These are phyloP conservation scores for Tricholoma terreum DNA, from an alignment of 768 basidiomycete species.

Conservation along the genomic window DNA sequence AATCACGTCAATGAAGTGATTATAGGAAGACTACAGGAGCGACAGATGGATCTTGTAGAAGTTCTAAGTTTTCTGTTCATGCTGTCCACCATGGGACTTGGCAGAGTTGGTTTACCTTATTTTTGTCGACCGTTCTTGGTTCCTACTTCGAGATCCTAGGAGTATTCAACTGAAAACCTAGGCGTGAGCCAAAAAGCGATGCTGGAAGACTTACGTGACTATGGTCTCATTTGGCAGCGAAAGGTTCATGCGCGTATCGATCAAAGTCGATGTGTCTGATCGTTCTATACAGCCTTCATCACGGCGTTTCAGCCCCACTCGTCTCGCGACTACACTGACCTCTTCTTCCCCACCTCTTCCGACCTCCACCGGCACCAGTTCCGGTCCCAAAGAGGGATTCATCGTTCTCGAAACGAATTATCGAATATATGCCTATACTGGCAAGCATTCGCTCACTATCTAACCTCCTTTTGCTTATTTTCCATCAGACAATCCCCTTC, in stretches of 20 bases:
- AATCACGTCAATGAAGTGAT: constrained; percentile 11
- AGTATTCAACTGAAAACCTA: constrained; percentile 83
- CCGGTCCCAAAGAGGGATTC: constrained; percentile 76
- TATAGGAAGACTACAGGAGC: constrained; percentile 49
- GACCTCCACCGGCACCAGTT: constrained; percentile 53
- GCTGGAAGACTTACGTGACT: constrained; percentile 89
- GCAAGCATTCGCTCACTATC: constrained; percentile 38
- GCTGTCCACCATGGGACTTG: constrained; percentile 95
- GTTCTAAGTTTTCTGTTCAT: constrained; percentile 94
- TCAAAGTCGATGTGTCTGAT: constrained; percentile 9
- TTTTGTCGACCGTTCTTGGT: constrained; percentile 5
- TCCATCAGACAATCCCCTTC: constrained; percentile 82
- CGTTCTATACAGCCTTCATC: constrained; percentile 53
- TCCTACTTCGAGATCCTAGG: constrained; percentile 41
- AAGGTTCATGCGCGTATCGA: constrained; percentile 44
- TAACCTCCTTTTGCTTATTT: constrained; percentile 19
- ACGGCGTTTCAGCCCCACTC: constrained; percentile 88
- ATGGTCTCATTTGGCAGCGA: constrained; percentile 89
- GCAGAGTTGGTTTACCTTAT: constrained; percentile 53
- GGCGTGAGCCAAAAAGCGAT: constrained; percentile 80
- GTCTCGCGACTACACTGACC: constrained; percentile 90
- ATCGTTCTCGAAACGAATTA: constrained; percentile 98
- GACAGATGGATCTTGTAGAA: constrained; percentile 90
- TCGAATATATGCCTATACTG: constrained; percentile 96
- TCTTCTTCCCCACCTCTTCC: constrained; percentile 84